A percentile compares a stretch with the other conserved stretches of the same genome.
Conservation (phyloP, 148 eudicot genomes). For the Bassia scoparia region DNA sequence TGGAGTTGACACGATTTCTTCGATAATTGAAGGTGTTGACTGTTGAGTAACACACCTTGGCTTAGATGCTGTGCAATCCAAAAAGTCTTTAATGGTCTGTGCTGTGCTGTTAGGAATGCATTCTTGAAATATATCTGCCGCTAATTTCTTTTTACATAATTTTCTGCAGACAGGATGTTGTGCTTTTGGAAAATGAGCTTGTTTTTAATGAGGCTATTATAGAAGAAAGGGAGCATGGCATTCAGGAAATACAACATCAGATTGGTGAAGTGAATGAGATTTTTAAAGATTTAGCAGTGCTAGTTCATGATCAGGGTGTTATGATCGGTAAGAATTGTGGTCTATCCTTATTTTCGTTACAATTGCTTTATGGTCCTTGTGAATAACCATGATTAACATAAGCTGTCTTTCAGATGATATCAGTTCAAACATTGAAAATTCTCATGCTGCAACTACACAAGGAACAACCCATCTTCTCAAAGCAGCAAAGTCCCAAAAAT, state of each 20-base stretch:
- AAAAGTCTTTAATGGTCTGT: background rate
- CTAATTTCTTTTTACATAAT: conserved; percentile 11
- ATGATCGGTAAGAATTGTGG: conserved; percentile 49
- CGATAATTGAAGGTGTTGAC: too few relatives aligned
- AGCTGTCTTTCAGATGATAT: conserved; percentile 52
- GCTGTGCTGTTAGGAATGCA: background rate
- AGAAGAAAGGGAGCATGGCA: conserved; percentile 78
- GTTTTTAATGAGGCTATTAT: conserved; percentile 65
- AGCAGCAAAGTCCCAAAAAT: conserved; percentile 80
- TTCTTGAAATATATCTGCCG: background rate
- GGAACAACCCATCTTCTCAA: conserved; percentile 68
- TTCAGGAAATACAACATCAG: conserved; percentile 74
- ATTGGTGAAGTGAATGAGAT: conserved; percentile 85
- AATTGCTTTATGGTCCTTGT: background rate
- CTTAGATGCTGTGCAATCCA: background rate
- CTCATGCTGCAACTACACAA: conserved; percentile 77
- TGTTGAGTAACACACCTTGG: background rate
- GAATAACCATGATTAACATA: background rate
- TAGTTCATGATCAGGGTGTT: conserved; percentile 77
- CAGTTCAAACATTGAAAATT: conserved; percentile 64
- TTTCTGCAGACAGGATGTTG: conserved; percentile 59
- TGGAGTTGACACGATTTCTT: too few relatives aligned
- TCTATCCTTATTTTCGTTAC: background rate
- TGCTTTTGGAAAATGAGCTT: conserved; percentile 65
- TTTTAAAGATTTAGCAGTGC: conserved; percentile 75